These are phyloP conservation scores for Aegle marmelos DNA, from an alignment of 345 rosid genomes.

Conservation along the genomic window DNA sequence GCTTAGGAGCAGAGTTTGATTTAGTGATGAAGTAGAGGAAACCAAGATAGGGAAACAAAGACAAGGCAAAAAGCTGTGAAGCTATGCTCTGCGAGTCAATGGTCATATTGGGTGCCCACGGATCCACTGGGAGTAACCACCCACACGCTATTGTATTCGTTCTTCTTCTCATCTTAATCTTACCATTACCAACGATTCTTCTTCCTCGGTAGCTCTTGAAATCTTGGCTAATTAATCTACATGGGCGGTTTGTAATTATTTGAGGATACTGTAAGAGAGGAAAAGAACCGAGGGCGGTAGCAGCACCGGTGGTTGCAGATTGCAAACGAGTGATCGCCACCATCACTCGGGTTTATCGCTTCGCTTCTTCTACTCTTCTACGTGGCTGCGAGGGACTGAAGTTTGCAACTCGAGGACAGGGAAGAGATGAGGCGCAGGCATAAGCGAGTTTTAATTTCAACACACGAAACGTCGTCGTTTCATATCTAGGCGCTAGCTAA, in stretches of 20 bases:
- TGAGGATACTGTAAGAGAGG: conserved; percentile 17
- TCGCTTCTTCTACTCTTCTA: not conserved
- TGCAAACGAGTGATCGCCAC: conserved; percentile 25
- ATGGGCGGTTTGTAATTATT: conserved; percentile 1
- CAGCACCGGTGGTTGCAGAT: not conserved
- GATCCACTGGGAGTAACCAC: conserved; percentile 68
- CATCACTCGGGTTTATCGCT: not conserved
- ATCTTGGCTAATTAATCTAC: conserved; percentile 10
- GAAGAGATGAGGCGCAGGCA: too few species aligned
- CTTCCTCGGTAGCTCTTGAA: conserved; percentile 11
- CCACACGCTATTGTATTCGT: conserved; percentile 33
- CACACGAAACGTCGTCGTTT: not conserved
- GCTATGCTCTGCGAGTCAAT: conserved; percentile 80
- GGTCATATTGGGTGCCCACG: conserved; percentile 64
- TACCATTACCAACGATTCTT: not conserved
- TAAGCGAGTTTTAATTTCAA: too few species aligned
- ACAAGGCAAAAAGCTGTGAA: conserved; percentile 72
- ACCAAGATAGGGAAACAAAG: conserved; percentile 83
- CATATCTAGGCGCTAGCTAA: not conserved
- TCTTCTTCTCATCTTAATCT: conserved; percentile 16
- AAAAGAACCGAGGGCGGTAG: conserved; percentile 15
- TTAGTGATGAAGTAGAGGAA: conserved; percentile 88
- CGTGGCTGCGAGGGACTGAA: not conserved
- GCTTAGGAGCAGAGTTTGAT: conserved; percentile 80
- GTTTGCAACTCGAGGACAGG: not conserved